phyloP scores from a whole-genome alignment of 768 basidiomycete genomes.

The Mycena belliarum region DNA sequence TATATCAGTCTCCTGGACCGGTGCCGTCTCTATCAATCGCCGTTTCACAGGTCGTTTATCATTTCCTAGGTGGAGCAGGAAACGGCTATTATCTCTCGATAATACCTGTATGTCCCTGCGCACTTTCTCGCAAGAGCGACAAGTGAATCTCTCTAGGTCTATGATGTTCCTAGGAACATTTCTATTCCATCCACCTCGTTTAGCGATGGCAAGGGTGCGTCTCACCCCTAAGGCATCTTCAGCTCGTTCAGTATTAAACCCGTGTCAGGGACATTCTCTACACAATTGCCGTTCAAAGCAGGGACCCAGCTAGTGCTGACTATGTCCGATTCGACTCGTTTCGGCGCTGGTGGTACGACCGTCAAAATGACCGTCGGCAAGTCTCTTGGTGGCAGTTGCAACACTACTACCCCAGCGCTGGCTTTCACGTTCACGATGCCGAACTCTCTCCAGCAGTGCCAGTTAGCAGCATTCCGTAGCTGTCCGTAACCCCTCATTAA shows the following conservation, averaged over 20 bases:
- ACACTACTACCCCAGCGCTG: constrained; percentile 45
- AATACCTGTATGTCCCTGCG: constrained; percentile 41
- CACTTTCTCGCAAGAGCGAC: no score
- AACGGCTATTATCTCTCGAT: constrained; percentile 31
- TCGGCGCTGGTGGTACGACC: constrained; percentile 64
- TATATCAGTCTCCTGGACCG: constrained; percentile 40
- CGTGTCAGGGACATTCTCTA: background rate
- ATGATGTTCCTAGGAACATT: constrained; percentile 52
- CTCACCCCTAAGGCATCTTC: background rate
- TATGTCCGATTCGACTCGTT: constrained; percentile 75
- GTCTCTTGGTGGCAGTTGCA: constrained; percentile 51
- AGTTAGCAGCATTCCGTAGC: background rate
- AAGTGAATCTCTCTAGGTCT: constrained; percentile 24
- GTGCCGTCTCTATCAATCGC: constrained; percentile 11
- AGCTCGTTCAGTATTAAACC: background rate
- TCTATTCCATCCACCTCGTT: constrained; percentile 58
- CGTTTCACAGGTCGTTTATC: background rate
- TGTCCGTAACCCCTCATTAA: background rate
- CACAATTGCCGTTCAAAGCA: constrained; percentile 12
- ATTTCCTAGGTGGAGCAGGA: constrained; percentile 13
- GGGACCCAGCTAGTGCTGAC: constrained; percentile 49
- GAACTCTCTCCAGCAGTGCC: constrained; percentile 2
- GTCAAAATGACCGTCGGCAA: constrained; percentile 48
- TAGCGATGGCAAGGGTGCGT: constrained; percentile 39
- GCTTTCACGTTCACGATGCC: constrained; percentile 2